Base-by-base conservation (phyloP, 140 eudicot genomes). In the Senecio squalidus region DNA sequence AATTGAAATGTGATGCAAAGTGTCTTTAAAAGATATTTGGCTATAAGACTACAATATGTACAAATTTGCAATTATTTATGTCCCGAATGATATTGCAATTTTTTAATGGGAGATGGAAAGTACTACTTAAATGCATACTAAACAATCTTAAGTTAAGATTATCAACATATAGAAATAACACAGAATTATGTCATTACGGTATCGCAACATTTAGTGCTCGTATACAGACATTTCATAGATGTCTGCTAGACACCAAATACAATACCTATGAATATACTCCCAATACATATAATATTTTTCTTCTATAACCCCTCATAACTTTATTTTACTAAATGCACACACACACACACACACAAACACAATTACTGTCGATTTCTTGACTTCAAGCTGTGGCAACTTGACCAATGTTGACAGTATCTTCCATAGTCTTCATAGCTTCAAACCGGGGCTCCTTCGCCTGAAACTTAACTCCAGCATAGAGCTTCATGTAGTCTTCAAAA, bases 401-500 rank as follows among this genome's bases (percentile, higher is more conserved):
- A 29, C 60, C 78, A 28, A 71, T 21, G 14, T 43, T 80, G 18
- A 74, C 73, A 0, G 67, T 18, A 28, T 31, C 80, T 44, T 71
- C 80, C 65, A 74, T 9, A 29, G 75, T 71, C 80, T 86, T 91
- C 80, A 91, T 78, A 9, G 94, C 96, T 76, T 91, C 98, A 60
- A 91, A 91, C 36, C 98, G 76, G 5, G 96, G 95, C 78, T 91
- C 96, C 76, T 91, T 91, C 2, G 90, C 86, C 68, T 91, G 95
- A 77, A 91, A 91, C 69, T 91, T 91, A 5, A 91, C 34, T 10
- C 76, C 81, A 0, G 86, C 80, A 70, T 91, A 91, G 15, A 91
- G 86, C 61, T 91, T 83, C 98, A 86, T 91, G 84, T 91, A 91
- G 85, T 90, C 98, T 68, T 86, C 86, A 49, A 91, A 91, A 72